Evolutionary conservation across 2,329 filamentous ascomycete genomes (phyloP).

Genomic region (Pseudogymnoascus sp.): DNA sequence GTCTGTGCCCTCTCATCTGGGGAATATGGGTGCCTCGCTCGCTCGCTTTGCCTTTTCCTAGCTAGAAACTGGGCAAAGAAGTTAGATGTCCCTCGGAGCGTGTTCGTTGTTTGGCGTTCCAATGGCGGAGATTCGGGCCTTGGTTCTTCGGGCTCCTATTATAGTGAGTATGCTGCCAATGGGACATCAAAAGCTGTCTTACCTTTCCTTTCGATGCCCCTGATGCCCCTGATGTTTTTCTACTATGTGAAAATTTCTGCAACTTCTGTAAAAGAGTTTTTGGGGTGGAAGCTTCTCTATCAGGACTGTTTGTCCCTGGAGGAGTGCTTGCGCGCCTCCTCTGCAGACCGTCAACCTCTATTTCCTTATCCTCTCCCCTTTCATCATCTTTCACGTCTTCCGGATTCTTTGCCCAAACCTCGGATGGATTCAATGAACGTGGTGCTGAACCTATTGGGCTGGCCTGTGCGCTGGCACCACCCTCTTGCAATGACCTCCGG

Average conservation of each 20-base stretch:
- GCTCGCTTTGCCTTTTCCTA: not conserved
- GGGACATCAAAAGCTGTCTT: not conserved
- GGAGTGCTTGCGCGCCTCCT: not conserved
- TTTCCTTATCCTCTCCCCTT: not conserved
- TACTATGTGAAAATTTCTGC: not conserved
- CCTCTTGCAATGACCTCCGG: not conserved
- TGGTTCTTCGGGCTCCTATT: not conserved
- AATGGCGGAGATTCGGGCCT: not conserved
- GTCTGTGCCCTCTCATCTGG: constrained; percentile 9
- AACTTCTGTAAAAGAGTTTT: not conserved
- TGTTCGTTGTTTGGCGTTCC: not conserved
- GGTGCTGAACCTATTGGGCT: not conserved
- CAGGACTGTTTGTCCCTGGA: not conserved
- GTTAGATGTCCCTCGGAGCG: not conserved
- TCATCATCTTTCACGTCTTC: not conserved
- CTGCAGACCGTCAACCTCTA: not conserved
- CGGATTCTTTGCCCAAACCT: not conserved
- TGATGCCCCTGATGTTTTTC: not conserved
- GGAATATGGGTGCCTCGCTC: constrained; percentile 11
- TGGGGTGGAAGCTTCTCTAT: not conserved
- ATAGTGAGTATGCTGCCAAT: not conserved
- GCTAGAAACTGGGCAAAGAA: not conserved
- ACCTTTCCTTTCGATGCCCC: not conserved
- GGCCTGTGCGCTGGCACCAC: not conserved
- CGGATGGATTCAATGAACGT: not conserved